Conservation (phyloP, 768 basidiomycete genomes). For the Lactifluus volemus region DNA sequence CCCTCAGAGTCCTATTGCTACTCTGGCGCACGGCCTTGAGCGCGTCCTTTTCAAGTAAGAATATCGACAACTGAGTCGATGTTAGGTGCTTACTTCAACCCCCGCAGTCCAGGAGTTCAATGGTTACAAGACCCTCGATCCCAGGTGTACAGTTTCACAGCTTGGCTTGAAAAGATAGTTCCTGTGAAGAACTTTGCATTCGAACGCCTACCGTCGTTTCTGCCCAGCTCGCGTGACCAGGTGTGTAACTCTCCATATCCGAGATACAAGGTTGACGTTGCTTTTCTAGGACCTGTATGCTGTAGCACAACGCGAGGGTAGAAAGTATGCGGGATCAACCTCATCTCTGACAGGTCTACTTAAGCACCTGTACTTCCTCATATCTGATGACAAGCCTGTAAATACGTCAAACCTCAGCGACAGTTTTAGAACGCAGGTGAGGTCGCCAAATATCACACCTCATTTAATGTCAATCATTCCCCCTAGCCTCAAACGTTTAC, state of each 20-base stretch:
- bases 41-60: conserved; percentile 69
- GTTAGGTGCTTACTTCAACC: background rate
- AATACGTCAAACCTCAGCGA: conserved; percentile 53
- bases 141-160: conserved; percentile 75
- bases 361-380: conserved; percentile 79
- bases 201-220: conserved; percentile 62
- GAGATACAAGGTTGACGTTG: background rate
- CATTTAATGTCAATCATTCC: background rate
- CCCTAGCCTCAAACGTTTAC: conserved; percentile 57
- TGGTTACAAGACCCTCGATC: conserved; percentile 85
- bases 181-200: conserved; percentile 79
- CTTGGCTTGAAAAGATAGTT: conserved; percentile 64
- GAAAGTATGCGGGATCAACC: conserved; percentile 76
- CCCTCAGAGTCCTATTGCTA: conserved; percentile 48
- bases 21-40: conserved; percentile 56
- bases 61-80: background rate
- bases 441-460: conserved; percentile 18
- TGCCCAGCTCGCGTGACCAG: conserved; percentile 69
- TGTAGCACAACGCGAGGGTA: conserved; percentile 50
- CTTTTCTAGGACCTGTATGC: conserved; percentile 48
- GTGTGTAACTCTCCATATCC: conserved; percentile 30
- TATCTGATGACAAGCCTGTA: conserved; percentile 63
- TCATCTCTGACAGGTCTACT: conserved; percentile 82
- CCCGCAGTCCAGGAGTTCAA: conserved; percentile 71
- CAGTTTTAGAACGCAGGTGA: conserved; percentile 51